Evolutionary conservation across 805 yeast genomes (phyloP), one percentile per base, ranked within the genome.

Genomic region (Ogataea nonfermentans): DNA sequence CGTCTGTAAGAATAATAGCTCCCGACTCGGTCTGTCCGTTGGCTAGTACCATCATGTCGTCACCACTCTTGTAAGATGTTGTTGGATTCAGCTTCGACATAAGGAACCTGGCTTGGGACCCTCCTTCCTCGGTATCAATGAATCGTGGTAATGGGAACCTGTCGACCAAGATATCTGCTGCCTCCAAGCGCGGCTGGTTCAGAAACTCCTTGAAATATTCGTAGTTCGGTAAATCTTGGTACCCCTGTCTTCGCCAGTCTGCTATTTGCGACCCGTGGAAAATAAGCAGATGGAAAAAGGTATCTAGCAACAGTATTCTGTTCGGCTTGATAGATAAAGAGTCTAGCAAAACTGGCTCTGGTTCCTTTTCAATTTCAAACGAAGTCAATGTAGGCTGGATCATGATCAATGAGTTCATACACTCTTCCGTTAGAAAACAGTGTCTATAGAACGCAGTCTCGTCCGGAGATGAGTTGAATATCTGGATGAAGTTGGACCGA

Each of bases 101-200:
- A 40, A 81, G 65, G 57, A 81, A 81, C 60, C 88, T 70, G 0
- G 87, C 86, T 55, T 81, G 88, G 0, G 86, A 79, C 3, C 86
- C 87, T 39, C 86, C 86, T 56, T 80, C 86, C 51, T 81, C 85
- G 17, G 85, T 78, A 54, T 81, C 86, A 37, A 81, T 78, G 49
- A 79, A 81, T 52, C 88, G 67, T 4, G 88, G 88, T 46, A 81
- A 67, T 37, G 88, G 88, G 66, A 77, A 81, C 50, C 88, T 63
- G 51, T 81, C 87, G 44, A 76, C 67, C 27, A 81, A 65, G 24
- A 81, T 67, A 34, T 76, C 80, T 44, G 81, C 78, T 9, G 86
- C 87, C 50, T 80, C 87, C 40, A 65, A 60, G 51, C 79, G 75
- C 12, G 88, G 87, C 20, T 70, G 73, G 39, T 76, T 80, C 41